Percentiles rank a stretch among this genome's conserved stretches.
Evolutionary conservation across 73 alveolate genomes (phyloP).

Genomic region (Breviolum minutum): DNA sequence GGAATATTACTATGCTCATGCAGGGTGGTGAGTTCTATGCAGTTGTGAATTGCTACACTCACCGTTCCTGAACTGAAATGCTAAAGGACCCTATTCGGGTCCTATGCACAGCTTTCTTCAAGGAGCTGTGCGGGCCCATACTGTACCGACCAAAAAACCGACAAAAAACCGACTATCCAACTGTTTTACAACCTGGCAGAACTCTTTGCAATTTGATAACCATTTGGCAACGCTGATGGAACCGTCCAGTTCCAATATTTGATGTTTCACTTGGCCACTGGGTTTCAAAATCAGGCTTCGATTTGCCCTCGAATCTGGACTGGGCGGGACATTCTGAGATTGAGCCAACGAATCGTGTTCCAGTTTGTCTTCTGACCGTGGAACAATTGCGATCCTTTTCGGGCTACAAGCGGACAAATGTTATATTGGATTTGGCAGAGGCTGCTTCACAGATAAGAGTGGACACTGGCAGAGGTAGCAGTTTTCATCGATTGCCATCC

Average conservation of each 20-base stretch:
- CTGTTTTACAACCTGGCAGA: too few relatives aligned
- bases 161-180: too few relatives aligned
- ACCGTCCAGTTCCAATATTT: too few relatives aligned
- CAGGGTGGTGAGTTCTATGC: slow-evolving; percentile 69
- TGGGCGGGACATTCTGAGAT: slow-evolving; percentile 12
- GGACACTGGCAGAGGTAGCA: slow-evolving; percentile 86
- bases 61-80: neutral
- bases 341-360: slow-evolving; percentile 10
- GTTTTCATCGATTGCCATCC: slow-evolving; percentile 67
- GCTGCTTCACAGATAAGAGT: slow-evolving; percentile 41
- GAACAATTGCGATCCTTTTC: slow-evolving; percentile 34
- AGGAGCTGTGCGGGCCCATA: too few relatives aligned
- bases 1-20: slow-evolving; percentile 17
- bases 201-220: too few relatives aligned
- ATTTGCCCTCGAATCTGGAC: slow-evolving; percentile 25
- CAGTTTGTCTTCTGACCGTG: slow-evolving; percentile 57
- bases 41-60: slow-evolving; percentile 72
- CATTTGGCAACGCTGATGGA: too few relatives aligned
- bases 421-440: neutral
- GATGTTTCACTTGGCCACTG: neutral
- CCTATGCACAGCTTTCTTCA: too few relatives aligned
- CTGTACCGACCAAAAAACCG: too few relatives aligned
- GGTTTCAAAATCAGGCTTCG: neutral
- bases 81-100: too few relatives aligned
- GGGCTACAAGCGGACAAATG: neutral